Percentiles rank a stretch among this genome's conserved stretches.
Evolutionary conservation across 139 green algal species (phyloP).

Genomic region (Axilococcus clingmanii): DNA sequence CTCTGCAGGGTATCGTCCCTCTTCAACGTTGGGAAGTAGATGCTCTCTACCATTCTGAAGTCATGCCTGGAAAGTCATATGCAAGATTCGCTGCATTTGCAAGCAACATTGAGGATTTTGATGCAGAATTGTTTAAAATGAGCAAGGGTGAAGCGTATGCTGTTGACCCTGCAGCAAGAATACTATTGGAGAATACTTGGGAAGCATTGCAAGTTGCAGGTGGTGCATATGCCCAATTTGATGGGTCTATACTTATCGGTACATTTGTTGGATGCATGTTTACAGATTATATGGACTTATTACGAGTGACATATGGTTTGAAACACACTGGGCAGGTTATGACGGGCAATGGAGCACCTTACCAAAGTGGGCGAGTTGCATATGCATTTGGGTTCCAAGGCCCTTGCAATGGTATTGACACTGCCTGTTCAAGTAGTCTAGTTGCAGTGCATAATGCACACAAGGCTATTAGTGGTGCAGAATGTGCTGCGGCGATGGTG

Average conservation of each 20-base stretch:
- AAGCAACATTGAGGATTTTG: constrained; percentile 41
- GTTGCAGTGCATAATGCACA: constrained; percentile 32
- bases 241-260: constrained; percentile 1
- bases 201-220: constrained; percentile 29
- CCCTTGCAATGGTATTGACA: constrained; percentile 43
- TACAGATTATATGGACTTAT: constrained; percentile 24
- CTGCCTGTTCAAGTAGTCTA: constrained; percentile 45
- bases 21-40: constrained; percentile 56
- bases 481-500: constrained; percentile 7
- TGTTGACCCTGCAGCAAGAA: constrained; percentile 64
- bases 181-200: constrained; percentile 46
- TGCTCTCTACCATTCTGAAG: constrained; percentile 12
- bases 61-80: background rate
- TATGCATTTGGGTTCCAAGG: constrained; percentile 38
- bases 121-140: constrained; percentile 52
- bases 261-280: constrained; percentile 45
- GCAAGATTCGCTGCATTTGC: constrained; percentile 53
- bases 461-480: constrained; percentile 7
- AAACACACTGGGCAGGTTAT: constrained; percentile 12
- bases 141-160: constrained; percentile 29
- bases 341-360: constrained; percentile 36
- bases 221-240: background rate
- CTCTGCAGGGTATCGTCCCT: constrained; percentile 46
- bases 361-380: constrained; percentile 32
- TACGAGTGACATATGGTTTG: constrained; percentile 3